Evolutionary conservation across 495 filamentous ascomycete genomes (phyloP).

Genomic region (Haplographium delicatum): DNA sequence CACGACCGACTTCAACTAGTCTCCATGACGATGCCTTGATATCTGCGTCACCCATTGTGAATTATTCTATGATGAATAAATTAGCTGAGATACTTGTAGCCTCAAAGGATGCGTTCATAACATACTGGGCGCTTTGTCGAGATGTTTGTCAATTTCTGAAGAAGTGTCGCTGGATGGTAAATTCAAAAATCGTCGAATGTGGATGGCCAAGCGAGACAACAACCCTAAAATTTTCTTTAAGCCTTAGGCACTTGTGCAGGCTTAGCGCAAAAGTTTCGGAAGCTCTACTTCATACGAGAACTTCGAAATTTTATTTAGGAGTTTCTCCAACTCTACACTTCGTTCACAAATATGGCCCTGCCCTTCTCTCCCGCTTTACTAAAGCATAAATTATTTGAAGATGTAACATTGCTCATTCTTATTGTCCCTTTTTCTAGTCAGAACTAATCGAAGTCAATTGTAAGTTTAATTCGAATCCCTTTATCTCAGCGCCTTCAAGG

Average conservation of each 20-base stretch:
- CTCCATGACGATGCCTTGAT: slow-evolving; percentile 78
- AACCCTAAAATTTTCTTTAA: slow-evolving; percentile 14
- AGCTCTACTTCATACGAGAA: too few species aligned
- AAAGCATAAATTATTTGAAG: too few species aligned
- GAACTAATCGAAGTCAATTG: background rate
- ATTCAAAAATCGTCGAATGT: slow-evolving; percentile 13
- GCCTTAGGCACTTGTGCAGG: too few species aligned
- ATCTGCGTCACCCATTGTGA: slow-evolving; percentile 50
- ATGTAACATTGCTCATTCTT: too few species aligned
- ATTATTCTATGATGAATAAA: slow-evolving; percentile 24
- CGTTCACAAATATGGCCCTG: too few species aligned
- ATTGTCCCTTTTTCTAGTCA: too few species aligned
- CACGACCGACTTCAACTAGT: slow-evolving; percentile 93
- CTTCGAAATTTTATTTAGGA: too few species aligned
- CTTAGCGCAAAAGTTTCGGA: too few species aligned
- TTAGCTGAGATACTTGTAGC: slow-evolving; percentile 8
- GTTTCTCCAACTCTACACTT: too few species aligned
- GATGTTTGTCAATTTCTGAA: slow-evolving; percentile 13
- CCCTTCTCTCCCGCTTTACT: too few species aligned
- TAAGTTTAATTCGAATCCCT: background rate
- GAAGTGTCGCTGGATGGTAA: slow-evolving; percentile 10
- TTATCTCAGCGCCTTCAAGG: slow-evolving; percentile 16
- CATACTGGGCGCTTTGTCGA: slow-evolving; percentile 28
- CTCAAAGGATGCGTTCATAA: slow-evolving; percentile 7
- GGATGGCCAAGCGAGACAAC: slow-evolving; percentile 3